Evolutionary conservation across 1,139 yeast genomes (phyloP).

Genomic region (Geotrichum histeridarum): DNA sequence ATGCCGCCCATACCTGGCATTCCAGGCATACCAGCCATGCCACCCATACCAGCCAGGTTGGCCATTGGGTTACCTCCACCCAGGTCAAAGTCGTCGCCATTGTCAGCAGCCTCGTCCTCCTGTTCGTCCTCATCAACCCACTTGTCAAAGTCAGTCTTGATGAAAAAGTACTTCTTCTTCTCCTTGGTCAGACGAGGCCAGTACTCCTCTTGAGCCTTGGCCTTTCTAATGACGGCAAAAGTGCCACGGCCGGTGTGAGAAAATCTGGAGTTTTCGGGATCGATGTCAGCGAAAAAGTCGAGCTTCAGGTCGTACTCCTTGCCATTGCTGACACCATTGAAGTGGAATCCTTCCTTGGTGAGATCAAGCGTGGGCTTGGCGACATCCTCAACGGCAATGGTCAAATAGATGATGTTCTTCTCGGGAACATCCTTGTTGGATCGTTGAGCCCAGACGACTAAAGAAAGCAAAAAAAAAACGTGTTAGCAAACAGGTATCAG

Average conservation of each 20-base stretch:
- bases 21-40: slow-evolving; percentile 33
- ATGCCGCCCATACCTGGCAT: slow-evolving; percentile 27
- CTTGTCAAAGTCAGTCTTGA: slow-evolving; percentile 92
- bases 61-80: slow-evolving; percentile 32
- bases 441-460: slow-evolving; percentile 94
- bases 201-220: slow-evolving; percentile 60
- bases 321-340: slow-evolving; percentile 44
- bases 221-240: slow-evolving; percentile 66
- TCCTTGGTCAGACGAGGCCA: slow-evolving; percentile 91
- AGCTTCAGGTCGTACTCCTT: slow-evolving; percentile 53
- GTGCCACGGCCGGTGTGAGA: slow-evolving; percentile 69
- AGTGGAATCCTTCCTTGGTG: slow-evolving; percentile 52
- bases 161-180: slow-evolving; percentile 62
- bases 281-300: slow-evolving; percentile 70
- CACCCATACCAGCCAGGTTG: slow-evolving; percentile 33
- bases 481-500: slow-evolving; percentile 25
- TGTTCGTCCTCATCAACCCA: slow-evolving; percentile 98
- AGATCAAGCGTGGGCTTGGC: slow-evolving; percentile 58
- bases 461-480: slow-evolving; percentile 3
- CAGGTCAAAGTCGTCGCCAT: slow-evolving; percentile 38
- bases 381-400: slow-evolving; percentile 71
- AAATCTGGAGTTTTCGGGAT: slow-evolving; percentile 56
- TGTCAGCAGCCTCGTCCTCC: slow-evolving; percentile 50
- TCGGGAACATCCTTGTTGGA: slow-evolving; percentile 63
- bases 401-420: slow-evolving; percentile 70